phyloP scores from a whole-genome alignment of 164 flowering plant genomes.

The Liquidambar formosana region DNA sequence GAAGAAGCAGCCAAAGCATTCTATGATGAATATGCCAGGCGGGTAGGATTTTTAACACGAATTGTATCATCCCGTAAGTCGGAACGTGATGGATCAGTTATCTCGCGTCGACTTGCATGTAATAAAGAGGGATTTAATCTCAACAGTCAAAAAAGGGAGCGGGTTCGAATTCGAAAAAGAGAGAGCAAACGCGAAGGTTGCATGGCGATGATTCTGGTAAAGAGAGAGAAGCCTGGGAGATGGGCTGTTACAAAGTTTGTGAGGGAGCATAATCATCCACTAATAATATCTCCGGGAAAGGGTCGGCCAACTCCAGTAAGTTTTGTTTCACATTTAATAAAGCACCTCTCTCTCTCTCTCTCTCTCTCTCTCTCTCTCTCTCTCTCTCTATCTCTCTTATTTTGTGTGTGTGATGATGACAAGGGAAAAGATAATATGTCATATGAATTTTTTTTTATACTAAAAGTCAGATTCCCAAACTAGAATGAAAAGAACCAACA shows the following conservation, averaged over 20 bases:
- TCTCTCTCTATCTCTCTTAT: too few relatives aligned
- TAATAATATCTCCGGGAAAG: conserved; percentile 38
- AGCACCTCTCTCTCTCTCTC: background rate
- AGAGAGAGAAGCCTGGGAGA: conserved; percentile 52
- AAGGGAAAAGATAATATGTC: background rate
- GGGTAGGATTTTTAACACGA: conserved; percentile 46
- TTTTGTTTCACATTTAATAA: background rate
- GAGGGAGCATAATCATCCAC: conserved; percentile 71
- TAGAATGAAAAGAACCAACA: too few relatives aligned
- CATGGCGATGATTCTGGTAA: conserved; percentile 41
- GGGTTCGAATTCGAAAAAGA: conserved; percentile 25
- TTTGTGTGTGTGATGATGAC: too few relatives aligned
- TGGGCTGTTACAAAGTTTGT: conserved; percentile 64
- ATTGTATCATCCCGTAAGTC: conserved; percentile 51
- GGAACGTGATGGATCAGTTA: conserved; percentile 51
- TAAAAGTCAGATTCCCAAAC: too few relatives aligned
- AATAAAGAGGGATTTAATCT: conserved; percentile 28
- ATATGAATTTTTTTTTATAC: background rate
- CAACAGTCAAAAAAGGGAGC: conserved; percentile 20
- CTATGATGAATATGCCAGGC: conserved; percentile 55
- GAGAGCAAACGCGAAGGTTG: conserved; percentile 39
- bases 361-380: too few relatives aligned
- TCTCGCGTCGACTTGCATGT: conserved; percentile 51
- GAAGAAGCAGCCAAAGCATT: conserved; percentile 50
- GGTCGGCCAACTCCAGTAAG: conserved; percentile 54